These are phyloP conservation scores for Favolaschia claudopus DNA, from an alignment of 768 basidiomycete genomes.

Conservation along the genomic window DNA sequence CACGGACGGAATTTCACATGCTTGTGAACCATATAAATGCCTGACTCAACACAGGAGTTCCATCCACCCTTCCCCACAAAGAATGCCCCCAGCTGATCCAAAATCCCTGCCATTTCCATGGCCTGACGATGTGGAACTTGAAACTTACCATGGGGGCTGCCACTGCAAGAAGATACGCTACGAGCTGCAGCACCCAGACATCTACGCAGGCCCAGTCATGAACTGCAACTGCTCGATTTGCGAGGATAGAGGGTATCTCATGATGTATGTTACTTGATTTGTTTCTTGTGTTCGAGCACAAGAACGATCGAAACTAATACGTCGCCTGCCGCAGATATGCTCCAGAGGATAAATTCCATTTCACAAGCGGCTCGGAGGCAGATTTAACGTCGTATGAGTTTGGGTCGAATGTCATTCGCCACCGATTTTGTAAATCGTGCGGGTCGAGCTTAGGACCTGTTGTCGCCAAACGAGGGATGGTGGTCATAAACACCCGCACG, in stretches of 20 bases:
- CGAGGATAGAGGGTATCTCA: conserved; percentile 10
- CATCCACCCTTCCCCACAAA: too few relatives aligned
- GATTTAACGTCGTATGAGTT: neutral
- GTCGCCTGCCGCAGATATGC: conserved; percentile 3
- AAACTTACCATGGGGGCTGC: conserved; percentile 13
- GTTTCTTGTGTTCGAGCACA: too few relatives aligned
- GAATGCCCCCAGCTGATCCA: too few relatives aligned
- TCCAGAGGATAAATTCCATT: neutral
- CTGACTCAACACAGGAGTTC: too few relatives aligned
- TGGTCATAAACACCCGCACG: neutral
- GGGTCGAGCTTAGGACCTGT: neutral
- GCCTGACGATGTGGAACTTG: conserved; percentile 10
- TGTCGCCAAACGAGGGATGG: neutral
- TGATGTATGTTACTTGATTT: conserved; percentile 21
- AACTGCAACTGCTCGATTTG: conserved; percentile 25
- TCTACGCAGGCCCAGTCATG: conserved; percentile 10
- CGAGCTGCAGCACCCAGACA: conserved; percentile 18
- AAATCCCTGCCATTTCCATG: conserved; percentile 24
- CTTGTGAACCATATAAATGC: too few relatives aligned
- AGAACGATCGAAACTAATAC: too few relatives aligned
- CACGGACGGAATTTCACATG: too few relatives aligned
- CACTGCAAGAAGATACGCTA: conserved; percentile 23
- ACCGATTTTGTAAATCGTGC: neutral
- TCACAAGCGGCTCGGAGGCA: neutral
- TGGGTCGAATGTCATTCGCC: neutral